A percentile compares a stretch with the other conserved stretches of the same genome.
phyloP scores from a whole-genome alignment of 1,284 basidiomycete genomes.

The Ustilago hordei region DNA sequence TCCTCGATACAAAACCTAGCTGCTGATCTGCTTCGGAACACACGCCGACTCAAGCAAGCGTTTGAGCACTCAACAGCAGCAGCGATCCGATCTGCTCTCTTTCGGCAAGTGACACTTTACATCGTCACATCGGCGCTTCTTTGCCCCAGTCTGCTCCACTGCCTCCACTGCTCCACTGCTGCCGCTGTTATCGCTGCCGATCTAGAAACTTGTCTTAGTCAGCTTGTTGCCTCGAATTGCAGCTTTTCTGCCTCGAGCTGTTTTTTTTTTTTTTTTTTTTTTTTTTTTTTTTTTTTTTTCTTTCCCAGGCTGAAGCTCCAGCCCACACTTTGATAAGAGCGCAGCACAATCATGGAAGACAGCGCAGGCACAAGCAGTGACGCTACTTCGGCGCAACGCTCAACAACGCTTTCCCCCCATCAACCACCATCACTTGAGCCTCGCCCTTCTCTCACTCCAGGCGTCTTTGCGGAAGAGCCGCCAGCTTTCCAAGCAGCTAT shows the following conservation, averaged over 20 bases:
- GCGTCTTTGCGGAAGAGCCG: slow-evolving; percentile 55
- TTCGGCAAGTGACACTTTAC: neutral
- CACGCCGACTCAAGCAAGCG: slow-evolving; percentile 1
- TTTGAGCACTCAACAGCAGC: neutral
- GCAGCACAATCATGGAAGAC: slow-evolving; percentile 13
- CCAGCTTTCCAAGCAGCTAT: slow-evolving; percentile 18
- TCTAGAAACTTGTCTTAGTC: slow-evolving; percentile 3
- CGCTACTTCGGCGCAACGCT: neutral
- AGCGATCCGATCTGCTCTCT: neutral
- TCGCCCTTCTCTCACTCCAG: slow-evolving; percentile 41
- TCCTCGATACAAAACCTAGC: neutral
- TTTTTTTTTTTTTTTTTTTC: no score
- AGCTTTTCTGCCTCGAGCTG: no score
- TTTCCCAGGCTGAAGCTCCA: neutral
- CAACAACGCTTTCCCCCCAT: slow-evolving; percentile 9
- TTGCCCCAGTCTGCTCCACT: no score
- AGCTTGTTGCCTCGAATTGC: neutral
- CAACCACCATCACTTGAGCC: slow-evolving; percentile 24
- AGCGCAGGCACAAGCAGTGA: slow-evolving; percentile 7
- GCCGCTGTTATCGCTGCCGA: neutral
- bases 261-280: no score
- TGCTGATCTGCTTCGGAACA: slow-evolving; percentile 8
- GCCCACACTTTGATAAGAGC: neutral
- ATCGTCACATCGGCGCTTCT: neutral
- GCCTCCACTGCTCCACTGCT: neutral